Base-by-base conservation (phyloP, 164 flowering plant species). In the Tetrastigma voinierianum region DNA sequence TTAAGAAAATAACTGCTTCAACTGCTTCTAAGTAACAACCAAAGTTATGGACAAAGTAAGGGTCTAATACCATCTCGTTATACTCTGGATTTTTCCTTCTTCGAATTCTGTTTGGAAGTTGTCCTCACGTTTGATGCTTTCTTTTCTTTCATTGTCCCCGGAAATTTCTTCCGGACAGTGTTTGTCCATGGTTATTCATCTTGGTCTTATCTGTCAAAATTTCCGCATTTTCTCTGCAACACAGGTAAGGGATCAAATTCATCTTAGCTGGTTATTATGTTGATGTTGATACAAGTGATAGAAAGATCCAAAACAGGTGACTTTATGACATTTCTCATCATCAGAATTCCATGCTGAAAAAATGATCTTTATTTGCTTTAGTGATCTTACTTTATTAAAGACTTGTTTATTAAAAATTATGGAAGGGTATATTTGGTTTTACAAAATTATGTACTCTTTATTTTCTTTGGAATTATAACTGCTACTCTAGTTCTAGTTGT, bases 221-320 rank as follows among this genome's bases (percentile, higher is more conserved):
- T n/a, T 67, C 11, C 46, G 25, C 52, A 10, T 59, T 63, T n/a
- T 23, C 23, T 2, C 51, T 64, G 16, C 23, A 17, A 51, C 24
- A 57, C 67, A 94, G 98, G 89, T 94, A 54, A 75, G 71, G 59
- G 90, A 89, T 59, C 79, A 78, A 72, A 83, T 94, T 51, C 89
- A 88, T 72, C 60, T n/a, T 70, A 24, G 96, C 91, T 72, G 93
- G 98, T 48, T 91, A 81, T 70, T 73, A 79, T 82, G 97, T 91
- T 66, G 98, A 94, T 72, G 84, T 80, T 45, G 98, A 94, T 72
- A 72, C 76, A 20, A 82, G 82, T 10, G 98, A 94, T 74, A 83
- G 96, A 68, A 90, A 84, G 79, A 88, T 94, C 56, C 84, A 90
- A 74, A 94, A 81, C 91, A 94, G 97, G 98, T 91, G 23, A 1